Base-by-base conservation (phyloP, 306 rosid genomes). In the Lathyrus sativus region DNA sequence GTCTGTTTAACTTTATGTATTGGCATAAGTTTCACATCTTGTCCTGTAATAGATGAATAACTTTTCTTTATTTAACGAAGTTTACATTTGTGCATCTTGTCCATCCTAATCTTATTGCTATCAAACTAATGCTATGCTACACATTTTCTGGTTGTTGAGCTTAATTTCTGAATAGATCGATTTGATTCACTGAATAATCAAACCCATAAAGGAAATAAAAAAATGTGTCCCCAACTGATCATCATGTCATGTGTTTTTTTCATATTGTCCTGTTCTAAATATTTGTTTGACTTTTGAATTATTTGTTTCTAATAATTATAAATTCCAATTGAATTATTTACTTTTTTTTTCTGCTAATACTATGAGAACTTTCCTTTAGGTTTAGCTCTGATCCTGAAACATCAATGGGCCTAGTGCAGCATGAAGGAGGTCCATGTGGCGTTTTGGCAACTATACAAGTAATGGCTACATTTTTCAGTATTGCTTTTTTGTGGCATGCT, bases 391-490 rank as follows among this genome's bases (percentile, higher is more conserved):
- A 81, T 78, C 79, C 77, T 58, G 82, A 76, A 82, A 93, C 99
- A 70, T 84, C 88, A 54, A 93, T 90, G 88, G 99, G 99, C 65
- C 84, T 93, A 64, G 99, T 93, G 88, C 99, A 93, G 87, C 95
- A 90, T 85, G 97, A 93, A 93, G 99, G 99, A 58, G 97, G 99
- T 71, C 99, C 99, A 64, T 93, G 99, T 84, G 99, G 97, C 49
- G 97, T 93, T 85, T 88, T 90, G 83, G 95, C 97, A 82, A 89
- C 99, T 71, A 81, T 93, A 82, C 99, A 93, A 81, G 99, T 93
- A 90, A 82, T 79, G 61, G 61, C 70, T 74, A 67, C 48, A 73
- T 65, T 82, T 78, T 86, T 72, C 58, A 22, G 58, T 62, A 44
- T 76, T 54, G 63, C 65, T 42, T 67, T 41, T 64, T 80, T 68